These are phyloP conservation scores for Aspergillus udagawae DNA, from an alignment of 2,329 filamentous ascomycete species.

Conservation along the genomic window DNA sequence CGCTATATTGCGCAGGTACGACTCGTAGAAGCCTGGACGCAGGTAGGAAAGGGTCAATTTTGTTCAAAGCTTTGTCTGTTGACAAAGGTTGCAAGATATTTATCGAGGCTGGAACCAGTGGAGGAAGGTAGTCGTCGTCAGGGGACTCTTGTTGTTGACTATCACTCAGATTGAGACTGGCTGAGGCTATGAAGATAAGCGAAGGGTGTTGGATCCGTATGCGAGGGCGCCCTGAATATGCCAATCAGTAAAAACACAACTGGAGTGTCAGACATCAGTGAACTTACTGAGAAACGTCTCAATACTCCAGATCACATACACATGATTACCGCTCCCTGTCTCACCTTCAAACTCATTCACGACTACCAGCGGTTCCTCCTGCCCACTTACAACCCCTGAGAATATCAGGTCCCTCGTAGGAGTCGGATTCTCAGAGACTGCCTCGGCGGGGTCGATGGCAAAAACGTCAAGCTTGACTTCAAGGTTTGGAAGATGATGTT, in stretches of 20 bases:
- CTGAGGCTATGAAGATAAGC: constrained; percentile 51
- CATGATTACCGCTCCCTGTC: constrained; percentile 35
- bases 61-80: constrained; percentile 45
- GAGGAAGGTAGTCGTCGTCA: constrained; percentile 51
- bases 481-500: constrained; percentile 46
- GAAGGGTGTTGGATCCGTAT: constrained; percentile 54
- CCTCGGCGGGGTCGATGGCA: constrained; percentile 38
- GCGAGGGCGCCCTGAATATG: constrained; percentile 38
- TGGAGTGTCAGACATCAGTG: background rate
- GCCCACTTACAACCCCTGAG: constrained; percentile 34
- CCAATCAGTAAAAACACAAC: constrained; percentile 7
- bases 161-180: constrained; percentile 43
- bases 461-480: constrained; percentile 50
- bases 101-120: constrained; percentile 52
- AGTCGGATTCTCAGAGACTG: constrained; percentile 37
- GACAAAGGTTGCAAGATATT: constrained; percentile 57
- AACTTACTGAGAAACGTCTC: constrained; percentile 39
- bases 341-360: constrained; percentile 41
- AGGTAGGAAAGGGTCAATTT: constrained; percentile 52
- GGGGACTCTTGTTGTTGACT: constrained; percentile 30
- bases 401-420: constrained; percentile 42
- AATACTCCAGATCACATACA: constrained; percentile 44
- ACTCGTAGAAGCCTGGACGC: constrained; percentile 55
- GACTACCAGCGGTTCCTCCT: constrained; percentile 43
- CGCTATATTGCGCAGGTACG: constrained; percentile 47